Conservation (phyloP, 1,284 basidiomycete species). For the Cryptococcus deneoformans region DNA sequence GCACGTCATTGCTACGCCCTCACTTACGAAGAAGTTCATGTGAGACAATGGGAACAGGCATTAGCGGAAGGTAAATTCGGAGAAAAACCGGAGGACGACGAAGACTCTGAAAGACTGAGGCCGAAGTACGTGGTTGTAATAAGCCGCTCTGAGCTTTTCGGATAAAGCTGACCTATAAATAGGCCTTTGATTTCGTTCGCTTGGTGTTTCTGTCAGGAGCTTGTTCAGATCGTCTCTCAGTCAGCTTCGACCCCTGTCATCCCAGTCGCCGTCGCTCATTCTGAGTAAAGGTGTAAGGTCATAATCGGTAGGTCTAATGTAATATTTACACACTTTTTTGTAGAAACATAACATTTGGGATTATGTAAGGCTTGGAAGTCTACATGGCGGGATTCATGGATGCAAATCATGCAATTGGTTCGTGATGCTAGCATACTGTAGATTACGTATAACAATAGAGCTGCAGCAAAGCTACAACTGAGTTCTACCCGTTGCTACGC, state of each 20-base stretch:
- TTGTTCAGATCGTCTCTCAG: conserved; percentile 25
- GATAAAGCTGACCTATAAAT: not conserved
- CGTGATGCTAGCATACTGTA: no score
- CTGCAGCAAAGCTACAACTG: no score
- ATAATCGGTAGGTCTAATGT: no score
- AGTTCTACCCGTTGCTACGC: no score
- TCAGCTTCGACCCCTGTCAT: not conserved
- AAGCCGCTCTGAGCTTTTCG: not conserved
- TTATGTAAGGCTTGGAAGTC: no score
- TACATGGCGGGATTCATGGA: no score
- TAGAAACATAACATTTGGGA: no score
- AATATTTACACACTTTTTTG: no score
- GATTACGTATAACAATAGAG: no score
- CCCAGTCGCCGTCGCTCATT: no score
- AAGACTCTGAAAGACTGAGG: conserved; percentile 17
- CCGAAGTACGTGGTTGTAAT: conserved; percentile 16
- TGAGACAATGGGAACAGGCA: conserved; percentile 30
- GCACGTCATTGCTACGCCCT: conserved; percentile 40
- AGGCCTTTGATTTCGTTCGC: conserved; percentile 46
- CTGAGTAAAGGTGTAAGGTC: no score
- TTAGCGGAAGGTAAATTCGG: conserved; percentile 8
- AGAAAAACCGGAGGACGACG: conserved; percentile 7
- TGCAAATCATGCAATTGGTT: no score
- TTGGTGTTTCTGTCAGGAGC: conserved; percentile 40
- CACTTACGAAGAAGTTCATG: conserved; percentile 32